Evolutionary conservation across 2,329 filamentous ascomycete genomes (phyloP).

Genomic region (Stagonosporopsis tanaceti): DNA sequence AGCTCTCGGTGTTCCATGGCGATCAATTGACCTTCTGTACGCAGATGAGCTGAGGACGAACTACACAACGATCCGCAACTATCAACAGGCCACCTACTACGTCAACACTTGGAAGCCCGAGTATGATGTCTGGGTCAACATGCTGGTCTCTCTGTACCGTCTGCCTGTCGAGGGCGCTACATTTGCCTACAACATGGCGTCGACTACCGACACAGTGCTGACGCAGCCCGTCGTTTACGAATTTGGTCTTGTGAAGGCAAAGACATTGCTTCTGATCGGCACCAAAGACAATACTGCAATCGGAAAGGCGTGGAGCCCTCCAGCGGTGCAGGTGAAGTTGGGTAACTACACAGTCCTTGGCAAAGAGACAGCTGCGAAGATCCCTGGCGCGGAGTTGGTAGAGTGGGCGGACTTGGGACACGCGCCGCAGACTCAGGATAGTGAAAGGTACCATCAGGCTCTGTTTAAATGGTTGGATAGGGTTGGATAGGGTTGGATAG

Average conservation of each 20-base stretch:
- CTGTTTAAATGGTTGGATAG: slow-evolving; percentile 56
- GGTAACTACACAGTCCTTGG: slow-evolving; percentile 62
- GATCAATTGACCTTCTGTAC: slow-evolving; percentile 28
- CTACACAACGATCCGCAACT: slow-evolving; percentile 37
- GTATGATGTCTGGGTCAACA: slow-evolving; percentile 65
- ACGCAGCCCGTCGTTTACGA: slow-evolving; percentile 62
- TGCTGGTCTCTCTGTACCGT: slow-evolving; percentile 62
- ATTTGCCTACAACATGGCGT: slow-evolving; percentile 60
- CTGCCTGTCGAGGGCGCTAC: slow-evolving; percentile 51
- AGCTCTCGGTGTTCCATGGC: slow-evolving; percentile 38
- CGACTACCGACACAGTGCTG: slow-evolving; percentile 64
- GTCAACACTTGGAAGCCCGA: slow-evolving; percentile 54
- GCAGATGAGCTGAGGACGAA: slow-evolving; percentile 31
- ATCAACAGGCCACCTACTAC: slow-evolving; percentile 42
- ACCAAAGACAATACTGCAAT: slow-evolving; percentile 64
- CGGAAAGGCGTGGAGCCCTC: slow-evolving; percentile 59
- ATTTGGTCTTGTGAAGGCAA: slow-evolving; percentile 56
- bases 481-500: too few relatives aligned
- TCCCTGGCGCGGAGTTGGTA: slow-evolving; percentile 56
- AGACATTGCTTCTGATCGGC: slow-evolving; percentile 61
- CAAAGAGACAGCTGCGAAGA: slow-evolving; percentile 53
- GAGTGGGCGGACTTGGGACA: slow-evolving; percentile 61
- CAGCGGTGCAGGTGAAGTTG: slow-evolving; percentile 42
- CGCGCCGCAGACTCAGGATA: slow-evolving; percentile 62
- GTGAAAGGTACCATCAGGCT: slow-evolving; percentile 57